Evolutionary conservation across 805 yeast genomes (phyloP), one percentile per base, ranked within the genome.

Genomic region (Starmerella potacharoeniae): DNA sequence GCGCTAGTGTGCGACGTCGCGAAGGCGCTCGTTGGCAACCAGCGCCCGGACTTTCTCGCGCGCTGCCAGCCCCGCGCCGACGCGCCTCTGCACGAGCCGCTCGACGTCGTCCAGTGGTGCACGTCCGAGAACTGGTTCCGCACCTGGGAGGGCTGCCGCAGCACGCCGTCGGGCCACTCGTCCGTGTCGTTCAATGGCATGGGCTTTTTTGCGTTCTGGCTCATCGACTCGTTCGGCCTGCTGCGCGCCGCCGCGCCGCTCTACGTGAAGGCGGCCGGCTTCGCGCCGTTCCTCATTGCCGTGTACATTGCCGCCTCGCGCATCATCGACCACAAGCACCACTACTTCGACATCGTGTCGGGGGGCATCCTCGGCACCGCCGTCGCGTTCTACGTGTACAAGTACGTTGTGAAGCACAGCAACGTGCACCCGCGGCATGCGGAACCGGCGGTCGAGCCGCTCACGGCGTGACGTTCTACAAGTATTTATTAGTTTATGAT

Each of bases 301-400:
- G 65, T 77, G 0, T 75, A 83, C 59, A 82, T 91, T 61, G 97
- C 97, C 0, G 69, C 86, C 46, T 81, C 93, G 41, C 77, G 98
- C 63, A 86, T 96, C 0, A 84, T 85, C 64, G 98, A 91, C 69
- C 90, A 90, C 70, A 77, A 97, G 67, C 98, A 91, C 66, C 97
- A 91, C 69, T 88, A 86, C 65, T 73, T 86, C 16, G 98, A 91
- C 68, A 84, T 93, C 1, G 62, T 84, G 1, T 64, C 83, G 14
- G 98, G 98, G 3, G 73, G 84, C 33, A 16, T 73, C 1, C 65
- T 91, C 3, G 98, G 98, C 0, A 59, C 71, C 5, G 56, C 72
- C 2, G 69, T 83, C 36, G 91, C 90, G 0, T 71, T 70, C 68
- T 75, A 79, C 75, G 71, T 78, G 30, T 83, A 82, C 61, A 67